Percentiles rank a stretch among this genome's conserved stretches.
Conservation (phyloP, 2,329 filamentous ascomycete genomes). For the Calonectria multiphialidica region DNA sequence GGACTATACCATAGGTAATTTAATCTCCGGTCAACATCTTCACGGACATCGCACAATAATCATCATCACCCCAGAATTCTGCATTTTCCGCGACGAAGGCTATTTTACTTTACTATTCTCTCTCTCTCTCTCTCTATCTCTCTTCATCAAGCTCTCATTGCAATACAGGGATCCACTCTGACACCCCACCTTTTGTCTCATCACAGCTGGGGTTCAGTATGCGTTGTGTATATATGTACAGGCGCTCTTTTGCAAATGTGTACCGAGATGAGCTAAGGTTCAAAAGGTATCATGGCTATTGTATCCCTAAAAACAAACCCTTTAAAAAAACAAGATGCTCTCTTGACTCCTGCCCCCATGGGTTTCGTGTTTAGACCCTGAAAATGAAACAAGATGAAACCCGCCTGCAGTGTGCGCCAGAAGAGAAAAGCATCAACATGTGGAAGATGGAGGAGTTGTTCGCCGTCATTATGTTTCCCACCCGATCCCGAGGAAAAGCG, state of each 20-base stretch:
- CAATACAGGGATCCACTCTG: not conserved
- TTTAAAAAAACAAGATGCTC: constrained; percentile 29
- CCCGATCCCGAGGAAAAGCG: constrained; percentile 8
- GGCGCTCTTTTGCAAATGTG: constrained; percentile 1
- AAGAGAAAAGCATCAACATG: constrained; percentile 26
- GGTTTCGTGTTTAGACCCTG: constrained; percentile 33
- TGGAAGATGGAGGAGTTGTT: constrained; percentile 29
- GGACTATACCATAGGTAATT: no score
- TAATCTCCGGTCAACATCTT: no score
- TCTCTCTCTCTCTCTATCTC: not conserved
- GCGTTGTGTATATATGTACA: not conserved
- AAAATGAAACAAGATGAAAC: constrained; percentile 20
- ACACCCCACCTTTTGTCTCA: not conserved
- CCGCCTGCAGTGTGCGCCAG: constrained; percentile 39
- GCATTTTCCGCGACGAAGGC: no score
- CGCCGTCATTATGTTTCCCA: constrained; percentile 39
- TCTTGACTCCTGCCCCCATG: constrained; percentile 35
- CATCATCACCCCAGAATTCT: no score
- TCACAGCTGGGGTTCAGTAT: not conserved
- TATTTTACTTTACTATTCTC: not conserved
- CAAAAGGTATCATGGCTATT: constrained; percentile 40
- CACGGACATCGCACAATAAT: no score
- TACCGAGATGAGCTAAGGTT: not conserved
- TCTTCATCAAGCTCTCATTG: not conserved
- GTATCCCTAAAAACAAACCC: constrained; percentile 28